phyloP scores from a whole-genome alignment of 2,329 filamentous ascomycete genomes.

The Alternaria sp. region DNA sequence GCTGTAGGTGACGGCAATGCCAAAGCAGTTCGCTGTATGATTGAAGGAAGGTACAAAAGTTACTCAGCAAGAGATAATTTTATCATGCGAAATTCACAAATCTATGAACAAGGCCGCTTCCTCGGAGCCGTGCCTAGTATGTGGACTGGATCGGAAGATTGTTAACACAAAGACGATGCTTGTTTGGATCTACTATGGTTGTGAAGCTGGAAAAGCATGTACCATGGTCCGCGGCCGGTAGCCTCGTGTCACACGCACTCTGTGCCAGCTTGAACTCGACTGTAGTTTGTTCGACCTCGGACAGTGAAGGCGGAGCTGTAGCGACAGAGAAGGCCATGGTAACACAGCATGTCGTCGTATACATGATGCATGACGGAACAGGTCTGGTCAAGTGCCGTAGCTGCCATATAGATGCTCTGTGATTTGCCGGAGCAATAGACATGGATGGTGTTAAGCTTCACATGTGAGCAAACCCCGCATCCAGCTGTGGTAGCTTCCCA shows the following conservation, averaged over 20 bases:
- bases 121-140: neutral
- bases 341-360: slow-evolving; percentile 1
- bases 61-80: neutral
- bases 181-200: neutral
- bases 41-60: neutral
- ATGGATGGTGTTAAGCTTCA: slow-evolving; percentile 32
- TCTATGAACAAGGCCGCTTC: neutral
- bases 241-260: slow-evolving; percentile 16
- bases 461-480: slow-evolving; percentile 40
- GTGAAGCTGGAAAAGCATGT: neutral
- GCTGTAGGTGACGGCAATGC: neutral
- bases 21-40: neutral
- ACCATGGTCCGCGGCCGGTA: slow-evolving; percentile 35
- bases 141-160: neutral
- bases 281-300: slow-evolving; percentile 5
- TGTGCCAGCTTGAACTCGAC: slow-evolving; percentile 7
- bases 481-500: slow-evolving; percentile 5
- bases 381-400: slow-evolving; percentile 23
- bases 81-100: neutral
- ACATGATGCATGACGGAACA: neutral
- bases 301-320: neutral
- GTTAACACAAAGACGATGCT: neutral
- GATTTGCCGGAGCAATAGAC: slow-evolving; percentile 32
- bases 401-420: slow-evolving; percentile 12
- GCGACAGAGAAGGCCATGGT: slow-evolving; percentile 10